Evolutionary conservation across 2,329 filamentous ascomycete species (phyloP), one percentile per base, ranked within the genome.

Genomic region (Setomelanomma holmii): DNA sequence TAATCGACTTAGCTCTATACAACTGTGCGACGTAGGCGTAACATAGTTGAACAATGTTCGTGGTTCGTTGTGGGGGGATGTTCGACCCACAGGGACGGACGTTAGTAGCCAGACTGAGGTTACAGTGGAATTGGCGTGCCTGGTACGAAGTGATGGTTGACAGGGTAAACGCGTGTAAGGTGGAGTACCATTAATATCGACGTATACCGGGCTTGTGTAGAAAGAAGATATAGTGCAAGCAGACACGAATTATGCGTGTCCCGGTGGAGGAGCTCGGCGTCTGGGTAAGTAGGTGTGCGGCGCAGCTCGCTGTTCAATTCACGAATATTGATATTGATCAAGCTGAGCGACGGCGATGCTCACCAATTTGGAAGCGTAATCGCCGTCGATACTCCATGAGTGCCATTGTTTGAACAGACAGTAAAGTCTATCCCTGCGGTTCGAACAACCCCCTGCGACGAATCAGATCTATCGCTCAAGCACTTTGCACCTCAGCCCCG

Each of bases 281-380:
- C 34, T 46, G 44, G 44, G 35, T 46, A 46, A 46, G 44, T 12
- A 40, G 12, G 33, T 39, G 23, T 40, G 44, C 44, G 44, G 44
- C 44, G 44, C 12, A 35, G 42, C 20, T 23, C 19, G 24, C 7
- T 46, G 16, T 7, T 19, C 34, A 40, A 39, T 30, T 39, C 24
- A 33, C 7, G 21, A 30, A 20, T n/a, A 30, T 17, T n/a, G n/a
- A 11, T 16, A 14, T 36, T 36, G n/a, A 36, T 36, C 16, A n/a
- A n/a, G 7, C 11, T 2, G 12, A 7, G 34, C 16, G 10, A 17
- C 8, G 34, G 14, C 16, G 14, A 36, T 4, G 8, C 7, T 36
- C 16, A n/a, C 34, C 14, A 30, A 30, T 8, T 3, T 30, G 27
- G 27, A 30, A 14, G 14, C 3, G 27, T 30, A 30, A 30, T 30